A percentile compares a stretch with the other conserved stretches of the same genome.
Conservation (phyloP, 352 stramenopile genomes). For the Plasmopara halstedii region DNA sequence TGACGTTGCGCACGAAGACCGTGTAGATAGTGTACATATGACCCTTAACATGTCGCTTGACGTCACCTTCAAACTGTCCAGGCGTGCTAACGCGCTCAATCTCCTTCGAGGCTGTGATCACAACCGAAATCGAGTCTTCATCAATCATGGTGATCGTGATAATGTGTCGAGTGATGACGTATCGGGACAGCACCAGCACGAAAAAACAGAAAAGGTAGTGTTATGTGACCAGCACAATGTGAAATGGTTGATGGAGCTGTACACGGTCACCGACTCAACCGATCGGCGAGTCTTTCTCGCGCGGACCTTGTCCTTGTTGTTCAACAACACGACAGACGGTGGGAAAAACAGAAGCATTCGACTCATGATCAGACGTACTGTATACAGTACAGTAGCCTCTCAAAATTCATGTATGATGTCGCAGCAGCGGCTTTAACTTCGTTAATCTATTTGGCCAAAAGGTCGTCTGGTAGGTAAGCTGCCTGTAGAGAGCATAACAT, state of each 20-base stretch:
- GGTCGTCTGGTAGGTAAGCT: no score
- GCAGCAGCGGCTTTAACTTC: background rate
- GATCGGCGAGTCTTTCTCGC: conserved; percentile 14
- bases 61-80: conserved; percentile 10
- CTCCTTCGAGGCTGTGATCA: conserved; percentile 57
- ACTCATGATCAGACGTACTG: conserved; percentile 2
- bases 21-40: conserved; percentile 84
- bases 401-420: background rate
- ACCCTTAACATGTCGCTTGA: conserved; percentile 22
- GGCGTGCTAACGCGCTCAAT: conserved; percentile 19
- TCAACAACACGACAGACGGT: conserved; percentile 19
- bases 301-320: conserved; percentile 20
- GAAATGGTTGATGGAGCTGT: conserved; percentile 8
- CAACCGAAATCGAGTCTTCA: conserved; percentile 55
- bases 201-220: background rate
- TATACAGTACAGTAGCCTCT: background rate
- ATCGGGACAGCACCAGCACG: background rate
- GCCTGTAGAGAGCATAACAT: no score
- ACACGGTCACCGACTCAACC: conserved; percentile 11
- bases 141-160: conserved; percentile 35
- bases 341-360: conserved; percentile 27
- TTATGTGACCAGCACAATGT: background rate
- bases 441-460: no score
- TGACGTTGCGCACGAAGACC: conserved; percentile 70
- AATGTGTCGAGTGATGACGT: background rate